These are phyloP conservation scores for Ogataea dorogensis DNA, from an alignment of 805 yeast species.

Conservation along the genomic window DNA sequence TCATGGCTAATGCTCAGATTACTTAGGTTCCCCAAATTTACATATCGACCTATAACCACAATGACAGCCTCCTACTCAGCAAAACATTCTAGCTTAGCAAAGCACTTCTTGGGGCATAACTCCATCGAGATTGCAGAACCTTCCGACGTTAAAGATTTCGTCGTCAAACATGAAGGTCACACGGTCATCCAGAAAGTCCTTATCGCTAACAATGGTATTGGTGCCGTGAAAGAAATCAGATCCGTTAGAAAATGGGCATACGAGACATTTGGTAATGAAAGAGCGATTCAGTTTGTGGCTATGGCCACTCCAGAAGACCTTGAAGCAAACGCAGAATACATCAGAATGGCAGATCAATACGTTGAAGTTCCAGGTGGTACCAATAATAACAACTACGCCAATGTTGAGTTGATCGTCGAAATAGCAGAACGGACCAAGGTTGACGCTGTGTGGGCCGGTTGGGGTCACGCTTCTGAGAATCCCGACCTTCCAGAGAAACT, in stretches of 20 bases:
- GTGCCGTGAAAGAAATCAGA: constrained; percentile 97
- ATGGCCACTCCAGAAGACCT: constrained; percentile 99
- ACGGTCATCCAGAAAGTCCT: constrained; percentile 85
- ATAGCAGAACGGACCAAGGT: constrained; percentile 95
- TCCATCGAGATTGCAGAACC: constrained; percentile 75
- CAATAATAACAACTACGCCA: constrained; percentile 96
- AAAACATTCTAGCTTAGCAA: constrained; percentile 46
- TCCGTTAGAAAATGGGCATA: constrained; percentile 98
- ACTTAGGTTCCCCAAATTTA: constrained; percentile 8
- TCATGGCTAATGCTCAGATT: constrained; percentile 13
- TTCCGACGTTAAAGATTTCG: constrained; percentile 79
- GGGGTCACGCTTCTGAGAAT: constrained; percentile 99
- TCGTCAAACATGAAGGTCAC: constrained; percentile 85
- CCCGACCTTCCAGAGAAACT: constrained; percentile 90
- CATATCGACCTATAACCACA: constrained; percentile 10
- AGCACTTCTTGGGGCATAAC: constrained; percentile 81
- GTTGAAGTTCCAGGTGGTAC: constrained; percentile 99
- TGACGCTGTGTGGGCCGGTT: constrained; percentile 99
- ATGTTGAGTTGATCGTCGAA: constrained; percentile 95
- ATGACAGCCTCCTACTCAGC: constrained; percentile 22
- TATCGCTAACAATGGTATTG: constrained; percentile 98
- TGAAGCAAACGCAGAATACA: constrained; percentile 94
- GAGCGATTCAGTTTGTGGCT: constrained; percentile 89
- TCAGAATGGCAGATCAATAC: constrained; percentile 98
- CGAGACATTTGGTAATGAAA: constrained; percentile 96